phyloP scores from a whole-genome alignment of 169 alveolate species.

The Plasmodium relictum region DNA sequence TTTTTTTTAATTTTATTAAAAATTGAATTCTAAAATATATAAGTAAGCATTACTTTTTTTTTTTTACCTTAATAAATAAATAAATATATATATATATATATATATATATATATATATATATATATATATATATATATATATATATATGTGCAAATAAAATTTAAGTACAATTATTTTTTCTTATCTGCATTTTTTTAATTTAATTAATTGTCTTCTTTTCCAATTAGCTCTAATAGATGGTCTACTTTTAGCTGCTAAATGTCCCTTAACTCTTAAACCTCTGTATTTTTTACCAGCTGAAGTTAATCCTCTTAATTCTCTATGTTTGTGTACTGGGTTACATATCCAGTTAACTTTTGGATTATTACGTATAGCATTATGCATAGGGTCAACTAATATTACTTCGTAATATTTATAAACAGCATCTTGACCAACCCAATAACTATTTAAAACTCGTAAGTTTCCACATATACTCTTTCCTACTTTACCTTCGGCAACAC shows the following conservation, averaged over 20 bases:
- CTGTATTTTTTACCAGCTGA: constrained; percentile 92
- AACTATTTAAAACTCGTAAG: constrained; percentile 98
- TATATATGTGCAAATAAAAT: neutral
- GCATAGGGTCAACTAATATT: constrained; percentile 98
- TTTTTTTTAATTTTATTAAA: too few relatives aligned
- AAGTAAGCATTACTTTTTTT: too few relatives aligned
- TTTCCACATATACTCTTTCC: constrained; percentile 96
- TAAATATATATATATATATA: constrained; percentile 1
- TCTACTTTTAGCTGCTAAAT: constrained; percentile 93
- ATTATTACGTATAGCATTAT: constrained; percentile 98
- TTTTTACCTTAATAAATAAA: too few relatives aligned
- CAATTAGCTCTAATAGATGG: constrained; percentile 97
- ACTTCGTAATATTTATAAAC: constrained; percentile 98
- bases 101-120: neutral
- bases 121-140: constrained; percentile 9
- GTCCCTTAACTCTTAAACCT: constrained; percentile 96
- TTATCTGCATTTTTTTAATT: constrained; percentile 97
- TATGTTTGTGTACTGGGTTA: constrained; percentile 97
- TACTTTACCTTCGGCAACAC: constrained; percentile 99
- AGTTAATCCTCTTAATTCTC: constrained; percentile 99
- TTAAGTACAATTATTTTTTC: neutral
- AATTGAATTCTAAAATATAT: too few relatives aligned
- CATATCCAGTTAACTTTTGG: constrained; percentile 99
- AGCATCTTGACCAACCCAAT: constrained; percentile 99
- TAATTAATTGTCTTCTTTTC: constrained; percentile 95